Conservation (phyloP, 1,284 basidiomycete genomes). For the Mycena citricolor region DNA sequence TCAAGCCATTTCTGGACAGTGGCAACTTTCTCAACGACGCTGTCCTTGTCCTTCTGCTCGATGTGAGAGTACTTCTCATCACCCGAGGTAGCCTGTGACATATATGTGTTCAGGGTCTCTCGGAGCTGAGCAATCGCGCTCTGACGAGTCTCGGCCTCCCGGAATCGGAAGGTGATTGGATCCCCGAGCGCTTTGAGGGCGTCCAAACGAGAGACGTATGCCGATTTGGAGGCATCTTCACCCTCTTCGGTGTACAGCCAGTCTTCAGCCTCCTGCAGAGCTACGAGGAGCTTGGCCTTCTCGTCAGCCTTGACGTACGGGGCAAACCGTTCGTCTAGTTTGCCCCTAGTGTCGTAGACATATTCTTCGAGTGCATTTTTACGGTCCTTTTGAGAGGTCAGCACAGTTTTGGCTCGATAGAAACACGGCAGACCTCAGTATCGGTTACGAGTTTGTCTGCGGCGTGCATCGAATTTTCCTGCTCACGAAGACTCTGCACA, state of each 20-base stretch:
- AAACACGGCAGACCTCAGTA: slow-evolving; percentile 69
- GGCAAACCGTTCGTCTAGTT: slow-evolving; percentile 85
- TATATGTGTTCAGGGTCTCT: slow-evolving; percentile 83
- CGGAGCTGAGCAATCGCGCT: slow-evolving; percentile 72
- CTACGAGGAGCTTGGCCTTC: slow-evolving; percentile 71
- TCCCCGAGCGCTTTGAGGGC: slow-evolving; percentile 81
- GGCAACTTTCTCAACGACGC: slow-evolving; percentile 78
- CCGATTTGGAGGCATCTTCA: slow-evolving; percentile 91
- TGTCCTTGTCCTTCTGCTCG: slow-evolving; percentile 81
- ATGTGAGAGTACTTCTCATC: slow-evolving; percentile 90
- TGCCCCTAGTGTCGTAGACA: slow-evolving; percentile 90
- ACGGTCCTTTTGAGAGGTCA: slow-evolving; percentile 62
- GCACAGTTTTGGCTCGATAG: too few relatives aligned
- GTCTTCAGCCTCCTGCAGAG: slow-evolving; percentile 80
- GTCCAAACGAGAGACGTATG: slow-evolving; percentile 80
- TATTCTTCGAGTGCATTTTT: slow-evolving; percentile 98
- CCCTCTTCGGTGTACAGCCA: slow-evolving; percentile 97
- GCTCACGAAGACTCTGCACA: slow-evolving; percentile 70
- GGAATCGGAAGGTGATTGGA: slow-evolving; percentile 79
- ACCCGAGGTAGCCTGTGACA: slow-evolving; percentile 73
- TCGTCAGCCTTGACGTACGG: slow-evolving; percentile 71
- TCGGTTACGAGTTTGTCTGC: slow-evolving; percentile 93
- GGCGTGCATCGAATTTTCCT: slow-evolving; percentile 84
- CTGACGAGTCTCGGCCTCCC: slow-evolving; percentile 79
- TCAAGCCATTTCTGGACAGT: slow-evolving; percentile 92